Evolutionary conservation across 2,329 filamentous ascomycete genomes (phyloP).

Genomic region (Nothopassalora personata): DNA sequence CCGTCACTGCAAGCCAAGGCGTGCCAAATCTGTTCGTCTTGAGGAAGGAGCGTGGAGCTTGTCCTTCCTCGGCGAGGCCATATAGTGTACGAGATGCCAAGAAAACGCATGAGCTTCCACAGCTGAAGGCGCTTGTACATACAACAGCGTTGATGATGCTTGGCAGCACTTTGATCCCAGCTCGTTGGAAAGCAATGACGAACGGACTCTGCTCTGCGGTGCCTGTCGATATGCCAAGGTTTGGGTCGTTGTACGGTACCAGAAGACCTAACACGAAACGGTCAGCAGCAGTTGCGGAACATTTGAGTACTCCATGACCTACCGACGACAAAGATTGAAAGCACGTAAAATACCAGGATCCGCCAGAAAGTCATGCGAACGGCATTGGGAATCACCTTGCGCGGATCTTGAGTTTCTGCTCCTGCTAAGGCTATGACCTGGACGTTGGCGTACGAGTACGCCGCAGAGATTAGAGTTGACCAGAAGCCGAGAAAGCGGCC

Average conservation of each 20-base stretch:
- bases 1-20: slow-evolving; percentile 10
- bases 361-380: slow-evolving; percentile 33
- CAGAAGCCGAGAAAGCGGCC: slow-evolving; percentile 22
- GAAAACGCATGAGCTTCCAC: slow-evolving; percentile 56
- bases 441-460: slow-evolving; percentile 15
- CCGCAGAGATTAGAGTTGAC: slow-evolving; percentile 12
- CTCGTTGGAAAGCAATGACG: slow-evolving; percentile 58
- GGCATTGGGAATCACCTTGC: slow-evolving; percentile 37
- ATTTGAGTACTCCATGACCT: not conserved
- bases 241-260: slow-evolving; percentile 26
- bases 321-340: slow-evolving; percentile 25
- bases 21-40: slow-evolving; percentile 24
- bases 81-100: slow-evolving; percentile 47
- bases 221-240: slow-evolving; percentile 29
- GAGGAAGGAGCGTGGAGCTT: slow-evolving; percentile 48
- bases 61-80: slow-evolving; percentile 43
- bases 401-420: slow-evolving; percentile 38
- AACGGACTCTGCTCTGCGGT: slow-evolving; percentile 53
- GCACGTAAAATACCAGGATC: slow-evolving; percentile 31
- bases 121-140: slow-evolving; percentile 36
- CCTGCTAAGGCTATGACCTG: slow-evolving; percentile 16
- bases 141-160: slow-evolving; percentile 65
- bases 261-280: slow-evolving; percentile 16
- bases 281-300: not conserved
- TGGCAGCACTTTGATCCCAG: slow-evolving; percentile 56